Conservation (phyloP, 2,329 filamentous ascomycete genomes). For the Coccinonectria pachysandricola region DNA sequence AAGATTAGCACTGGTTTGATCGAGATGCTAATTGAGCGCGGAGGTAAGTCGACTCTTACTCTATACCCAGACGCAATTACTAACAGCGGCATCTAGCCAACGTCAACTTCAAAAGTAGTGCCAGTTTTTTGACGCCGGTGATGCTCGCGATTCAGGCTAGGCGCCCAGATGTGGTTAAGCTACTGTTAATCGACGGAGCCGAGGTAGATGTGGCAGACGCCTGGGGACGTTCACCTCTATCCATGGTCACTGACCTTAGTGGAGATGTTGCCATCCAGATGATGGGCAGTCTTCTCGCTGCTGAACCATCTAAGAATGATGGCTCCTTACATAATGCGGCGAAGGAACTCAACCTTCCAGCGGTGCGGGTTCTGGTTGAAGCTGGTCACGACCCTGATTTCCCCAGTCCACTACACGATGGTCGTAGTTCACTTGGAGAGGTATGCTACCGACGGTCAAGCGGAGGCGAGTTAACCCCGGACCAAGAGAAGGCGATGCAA, state of each 20-base stretch:
- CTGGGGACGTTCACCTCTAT: slow-evolving; percentile 47
- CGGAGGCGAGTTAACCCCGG: slow-evolving; percentile 31
- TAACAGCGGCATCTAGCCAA: slow-evolving; percentile 33
- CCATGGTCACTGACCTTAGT: slow-evolving; percentile 46
- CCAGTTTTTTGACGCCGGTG: slow-evolving; percentile 45
- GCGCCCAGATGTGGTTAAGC: slow-evolving; percentile 46
- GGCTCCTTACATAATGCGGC: slow-evolving; percentile 58
- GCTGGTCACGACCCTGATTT: slow-evolving; percentile 55
- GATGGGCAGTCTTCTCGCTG: slow-evolving; percentile 43
- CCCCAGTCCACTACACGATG: slow-evolving; percentile 50
- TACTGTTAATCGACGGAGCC: slow-evolving; percentile 46
- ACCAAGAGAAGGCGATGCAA: slow-evolving; percentile 43
- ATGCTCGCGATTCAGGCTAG: slow-evolving; percentile 48
- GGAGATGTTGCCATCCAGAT: slow-evolving; percentile 43
- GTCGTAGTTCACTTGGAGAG: slow-evolving; percentile 53
- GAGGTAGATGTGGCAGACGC: slow-evolving; percentile 49
- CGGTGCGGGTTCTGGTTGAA: slow-evolving; percentile 46
- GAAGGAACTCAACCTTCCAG: slow-evolving; percentile 45
- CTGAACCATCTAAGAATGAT: slow-evolving; percentile 49
- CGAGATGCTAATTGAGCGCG: slow-evolving; percentile 41
- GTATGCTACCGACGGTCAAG: slow-evolving; percentile 48
- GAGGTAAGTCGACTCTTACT: slow-evolving; percentile 19
- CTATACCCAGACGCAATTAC: slow-evolving; percentile 1
- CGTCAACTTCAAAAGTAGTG: slow-evolving; percentile 42
- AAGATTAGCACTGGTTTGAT: slow-evolving; percentile 49